Percentiles rank a stretch among this genome's conserved stretches.
phyloP scores from a whole-genome alignment of 1,284 basidiomycete genomes.

The Microbotryomycetes sp. region DNA sequence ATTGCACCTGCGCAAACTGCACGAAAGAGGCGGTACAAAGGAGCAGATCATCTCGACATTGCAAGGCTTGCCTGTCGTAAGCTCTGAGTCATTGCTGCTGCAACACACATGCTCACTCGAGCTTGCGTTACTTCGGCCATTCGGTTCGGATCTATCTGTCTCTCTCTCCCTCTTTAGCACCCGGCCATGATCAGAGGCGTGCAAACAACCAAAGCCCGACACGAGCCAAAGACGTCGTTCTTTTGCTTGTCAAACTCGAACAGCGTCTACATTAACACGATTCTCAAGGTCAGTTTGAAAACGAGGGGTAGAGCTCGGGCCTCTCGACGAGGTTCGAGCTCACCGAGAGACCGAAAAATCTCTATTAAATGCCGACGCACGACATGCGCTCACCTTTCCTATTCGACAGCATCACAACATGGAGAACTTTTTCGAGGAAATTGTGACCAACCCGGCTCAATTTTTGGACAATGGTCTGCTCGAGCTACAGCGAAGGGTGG shows the following conservation, averaged over 20 bases:
- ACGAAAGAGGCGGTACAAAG: slow-evolving; percentile 59
- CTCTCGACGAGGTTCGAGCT: not conserved
- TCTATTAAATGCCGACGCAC: not conserved
- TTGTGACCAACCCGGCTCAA: slow-evolving; percentile 87
- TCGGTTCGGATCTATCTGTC: not conserved
- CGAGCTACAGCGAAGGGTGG: slow-evolving; percentile 65
- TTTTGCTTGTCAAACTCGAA: slow-evolving; percentile 93
- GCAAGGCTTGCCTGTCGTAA: slow-evolving; percentile 74
- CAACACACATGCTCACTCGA: not conserved
- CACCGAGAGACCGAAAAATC: not conserved
- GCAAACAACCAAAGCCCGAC: slow-evolving; percentile 59
- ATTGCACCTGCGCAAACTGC: slow-evolving; percentile 51
- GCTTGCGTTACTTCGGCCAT: not conserved
- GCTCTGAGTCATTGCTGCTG: slow-evolving; percentile 40
- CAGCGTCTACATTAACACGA: slow-evolving; percentile 81
- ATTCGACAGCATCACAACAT: slow-evolving; percentile 63
- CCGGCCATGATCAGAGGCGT: slow-evolving; percentile 93
- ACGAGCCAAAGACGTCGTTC: slow-evolving; percentile 65
- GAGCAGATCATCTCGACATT: slow-evolving; percentile 73
- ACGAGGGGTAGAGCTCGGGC: not conserved
- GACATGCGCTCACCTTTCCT: not conserved
- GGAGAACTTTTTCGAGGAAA: slow-evolving; percentile 66
- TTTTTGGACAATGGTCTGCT: slow-evolving; percentile 71
- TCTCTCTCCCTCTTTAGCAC: slow-evolving; percentile 55
- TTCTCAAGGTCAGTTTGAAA: slow-evolving; percentile 58